Evolutionary conservation across 129 eudicot genomes (phyloP).

Genomic region (Kitagawia praeruptora): DNA sequence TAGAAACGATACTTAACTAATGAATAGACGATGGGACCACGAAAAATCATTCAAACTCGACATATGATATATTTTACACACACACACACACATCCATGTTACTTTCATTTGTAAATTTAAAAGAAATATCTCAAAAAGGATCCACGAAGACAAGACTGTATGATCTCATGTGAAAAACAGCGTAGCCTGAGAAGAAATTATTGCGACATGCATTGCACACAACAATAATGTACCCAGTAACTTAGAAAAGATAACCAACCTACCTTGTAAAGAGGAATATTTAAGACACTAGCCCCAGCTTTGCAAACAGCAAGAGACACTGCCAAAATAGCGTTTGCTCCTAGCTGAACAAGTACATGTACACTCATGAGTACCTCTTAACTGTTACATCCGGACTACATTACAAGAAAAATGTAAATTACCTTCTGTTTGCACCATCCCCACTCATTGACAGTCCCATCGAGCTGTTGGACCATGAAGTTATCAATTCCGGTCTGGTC

Average conservation of each 20-base stretch:
- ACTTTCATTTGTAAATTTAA: not conserved
- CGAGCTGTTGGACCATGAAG: constrained; percentile 90
- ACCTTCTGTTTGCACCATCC: constrained; percentile 99
- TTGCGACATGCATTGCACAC: not conserved
- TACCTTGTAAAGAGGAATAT: constrained; percentile 87
- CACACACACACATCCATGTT: not conserved
- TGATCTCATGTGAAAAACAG: not conserved
- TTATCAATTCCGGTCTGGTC: constrained; percentile 86
- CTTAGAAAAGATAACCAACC: not conserved
- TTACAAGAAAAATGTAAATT: not conserved
- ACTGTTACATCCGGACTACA: not conserved
- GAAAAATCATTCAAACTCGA: not conserved
- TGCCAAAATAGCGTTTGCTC: constrained; percentile 93
- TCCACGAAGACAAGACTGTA: not conserved
- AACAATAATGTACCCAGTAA: not conserved
- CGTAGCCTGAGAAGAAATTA: too few species aligned
- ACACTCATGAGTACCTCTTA: constrained; percentile 7
- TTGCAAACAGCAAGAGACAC: constrained; percentile 97
- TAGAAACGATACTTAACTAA: not conserved
- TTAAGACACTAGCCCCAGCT: constrained; percentile 83
- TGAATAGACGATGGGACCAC: not conserved
- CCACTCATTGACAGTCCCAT: constrained; percentile 96
- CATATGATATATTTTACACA: not conserved
- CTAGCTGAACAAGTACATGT: constrained; percentile 45
- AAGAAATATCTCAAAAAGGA: not conserved